phyloP scores from a whole-genome alignment of 2,329 filamentous ascomycete genomes.

The Aspergillus fructus region DNA sequence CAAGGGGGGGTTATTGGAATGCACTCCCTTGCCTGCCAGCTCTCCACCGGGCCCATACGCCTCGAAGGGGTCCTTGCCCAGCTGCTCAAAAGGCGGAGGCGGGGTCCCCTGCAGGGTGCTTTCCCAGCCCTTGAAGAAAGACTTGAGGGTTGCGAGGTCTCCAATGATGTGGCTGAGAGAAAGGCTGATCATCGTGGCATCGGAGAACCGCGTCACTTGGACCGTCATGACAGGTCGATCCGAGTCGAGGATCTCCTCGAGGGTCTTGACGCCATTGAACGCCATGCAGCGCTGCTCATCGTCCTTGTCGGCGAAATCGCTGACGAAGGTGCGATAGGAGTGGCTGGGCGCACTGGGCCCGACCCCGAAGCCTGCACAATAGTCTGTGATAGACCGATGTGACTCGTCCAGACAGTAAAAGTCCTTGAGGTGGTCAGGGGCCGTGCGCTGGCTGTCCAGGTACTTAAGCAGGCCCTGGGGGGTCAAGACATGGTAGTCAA shows the following conservation, averaged over 20 bases:
- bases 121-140: background rate
- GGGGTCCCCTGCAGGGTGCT: background rate
- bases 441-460: background rate
- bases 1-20: background rate
- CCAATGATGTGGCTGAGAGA: background rate
- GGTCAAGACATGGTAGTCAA: background rate
- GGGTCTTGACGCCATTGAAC: background rate
- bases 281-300: background rate
- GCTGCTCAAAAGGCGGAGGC: background rate
- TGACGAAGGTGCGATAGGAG: background rate
- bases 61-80: background rate
- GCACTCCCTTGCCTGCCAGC: background rate
- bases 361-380: background rate
- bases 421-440: background rate
- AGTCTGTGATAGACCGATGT: background rate
- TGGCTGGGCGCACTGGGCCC: background rate
- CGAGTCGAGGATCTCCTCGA: background rate
- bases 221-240: background rate
- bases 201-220: background rate
- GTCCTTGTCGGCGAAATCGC: background rate
- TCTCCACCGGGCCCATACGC: background rate
- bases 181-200: background rate
- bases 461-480: background rate
- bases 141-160: background rate
- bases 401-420: background rate